These are phyloP conservation scores for Ophiocordyceps australis DNA, from an alignment of 2,329 filamentous ascomycete genomes.

Conservation along the genomic window DNA sequence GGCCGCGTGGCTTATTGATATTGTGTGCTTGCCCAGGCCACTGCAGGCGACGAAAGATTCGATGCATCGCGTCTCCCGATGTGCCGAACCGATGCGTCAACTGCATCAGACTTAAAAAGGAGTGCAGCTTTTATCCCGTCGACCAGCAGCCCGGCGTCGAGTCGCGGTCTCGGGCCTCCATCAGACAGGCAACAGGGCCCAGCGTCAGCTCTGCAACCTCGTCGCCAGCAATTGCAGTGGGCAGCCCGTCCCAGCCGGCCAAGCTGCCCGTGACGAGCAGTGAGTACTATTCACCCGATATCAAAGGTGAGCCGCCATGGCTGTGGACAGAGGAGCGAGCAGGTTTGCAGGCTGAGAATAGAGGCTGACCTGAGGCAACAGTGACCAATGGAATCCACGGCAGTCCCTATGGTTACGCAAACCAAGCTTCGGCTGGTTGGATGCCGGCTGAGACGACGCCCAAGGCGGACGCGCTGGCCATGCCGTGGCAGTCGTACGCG, in stretches of 20 bases:
- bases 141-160: conserved; percentile 49
- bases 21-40: conserved; percentile 40
- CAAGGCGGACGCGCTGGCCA: conserved; percentile 22
- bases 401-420: conserved; percentile 18
- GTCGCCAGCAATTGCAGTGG: conserved; percentile 25
- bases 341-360: too few relatives aligned
- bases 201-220: conserved; percentile 26
- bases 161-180: conserved; percentile 20
- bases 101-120: conserved; percentile 86
- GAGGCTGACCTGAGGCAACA: neutral
- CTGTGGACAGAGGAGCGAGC: neutral
- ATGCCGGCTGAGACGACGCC: conserved; percentile 22
- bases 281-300: conserved; percentile 18
- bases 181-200: conserved; percentile 18
- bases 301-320: conserved; percentile 20
- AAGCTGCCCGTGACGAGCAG: too few relatives aligned
- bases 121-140: conserved; percentile 83
- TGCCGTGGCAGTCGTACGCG: conserved; percentile 29
- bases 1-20: neutral
- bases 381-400: conserved; percentile 13
- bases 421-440: conserved; percentile 22
- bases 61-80: conserved; percentile 62
- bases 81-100: conserved; percentile 75
- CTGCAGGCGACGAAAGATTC: conserved; percentile 83
- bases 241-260: conserved; percentile 19